phyloP scores from a whole-genome alignment of 495 filamentous ascomycete species.

The Xylaria castorea region DNA sequence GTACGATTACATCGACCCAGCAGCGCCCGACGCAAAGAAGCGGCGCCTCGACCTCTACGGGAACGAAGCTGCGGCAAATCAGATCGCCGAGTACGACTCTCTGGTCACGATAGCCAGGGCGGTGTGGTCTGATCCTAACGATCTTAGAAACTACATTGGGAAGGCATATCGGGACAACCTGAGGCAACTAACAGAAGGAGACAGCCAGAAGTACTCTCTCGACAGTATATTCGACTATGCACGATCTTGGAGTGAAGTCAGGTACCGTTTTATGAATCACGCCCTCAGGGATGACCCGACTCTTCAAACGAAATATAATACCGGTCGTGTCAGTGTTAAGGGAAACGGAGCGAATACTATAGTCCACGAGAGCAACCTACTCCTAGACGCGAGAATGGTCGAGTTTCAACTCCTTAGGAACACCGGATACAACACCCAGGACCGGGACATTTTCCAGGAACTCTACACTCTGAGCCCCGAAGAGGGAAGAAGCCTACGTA shows the following conservation, averaged over 20 bases:
- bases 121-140: neutral
- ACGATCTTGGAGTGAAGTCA: constrained; percentile 1
- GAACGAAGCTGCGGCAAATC: neutral
- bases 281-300: neutral
- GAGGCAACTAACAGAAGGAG: neutral
- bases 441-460: neutral
- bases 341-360: constrained; percentile 1
- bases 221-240: constrained; percentile 2
- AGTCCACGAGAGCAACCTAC: constrained; percentile 13
- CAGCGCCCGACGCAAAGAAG: neutral
- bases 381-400: neutral
- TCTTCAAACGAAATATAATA: neutral
- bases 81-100: constrained; percentile 4
- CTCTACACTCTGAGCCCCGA: constrained; percentile 10
- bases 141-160: neutral
- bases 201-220: neutral
- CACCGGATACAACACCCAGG: neutral
- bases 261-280: constrained; percentile 23
- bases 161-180: neutral
- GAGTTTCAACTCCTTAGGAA: neutral
- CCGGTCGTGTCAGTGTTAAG: neutral
- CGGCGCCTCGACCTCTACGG: neutral
- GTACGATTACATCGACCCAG: constrained; percentile 4
- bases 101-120: neutral
- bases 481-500: constrained; percentile 7